Conservation (phyloP, 1,284 basidiomycete species). For the Apiotrichum montevideense region DNA sequence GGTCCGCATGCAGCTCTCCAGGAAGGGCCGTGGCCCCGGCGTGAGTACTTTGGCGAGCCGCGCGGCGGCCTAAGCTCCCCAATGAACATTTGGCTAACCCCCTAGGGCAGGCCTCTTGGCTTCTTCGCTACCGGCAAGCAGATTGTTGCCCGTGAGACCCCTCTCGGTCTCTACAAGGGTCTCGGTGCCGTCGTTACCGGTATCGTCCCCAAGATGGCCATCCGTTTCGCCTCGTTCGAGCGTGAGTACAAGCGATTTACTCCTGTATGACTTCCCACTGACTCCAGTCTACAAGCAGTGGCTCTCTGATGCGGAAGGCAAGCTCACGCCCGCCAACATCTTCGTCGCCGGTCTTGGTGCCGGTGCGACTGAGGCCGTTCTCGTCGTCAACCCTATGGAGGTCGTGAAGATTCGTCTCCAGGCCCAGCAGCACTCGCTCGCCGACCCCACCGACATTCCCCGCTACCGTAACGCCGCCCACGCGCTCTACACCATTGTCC, state of each 20-base stretch:
- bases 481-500: slow-evolving; percentile 89
- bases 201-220: slow-evolving; percentile 99
- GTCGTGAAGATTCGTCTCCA: slow-evolving; percentile 98
- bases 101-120: slow-evolving; percentile 80
- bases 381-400: slow-evolving; percentile 97
- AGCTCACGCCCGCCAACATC: slow-evolving; percentile 28
- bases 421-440: slow-evolving; percentile 94
- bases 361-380: slow-evolving; percentile 87
- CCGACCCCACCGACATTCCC: slow-evolving; percentile 89
- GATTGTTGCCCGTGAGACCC: slow-evolving; percentile 87
- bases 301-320: slow-evolving; percentile 53
- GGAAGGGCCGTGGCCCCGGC: slow-evolving; percentile 54
- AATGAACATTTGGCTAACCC: neutral
- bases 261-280: neutral
- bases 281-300: slow-evolving; percentile 67
- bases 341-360: slow-evolving; percentile 85
- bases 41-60: neutral
- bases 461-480: slow-evolving; percentile 95
- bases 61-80: neutral
- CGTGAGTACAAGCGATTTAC: slow-evolving; percentile 35
- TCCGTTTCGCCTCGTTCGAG: slow-evolving; percentile 97
- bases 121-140: slow-evolving; percentile 87
- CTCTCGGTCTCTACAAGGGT: slow-evolving; percentile 95
- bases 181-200: slow-evolving; percentile 94
- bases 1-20: slow-evolving; percentile 95